Percentiles rank a stretch among this genome's conserved stretches.
Conservation (phyloP, 768 basidiomycete genomes). For the Leccinum pellstonianum region DNA sequence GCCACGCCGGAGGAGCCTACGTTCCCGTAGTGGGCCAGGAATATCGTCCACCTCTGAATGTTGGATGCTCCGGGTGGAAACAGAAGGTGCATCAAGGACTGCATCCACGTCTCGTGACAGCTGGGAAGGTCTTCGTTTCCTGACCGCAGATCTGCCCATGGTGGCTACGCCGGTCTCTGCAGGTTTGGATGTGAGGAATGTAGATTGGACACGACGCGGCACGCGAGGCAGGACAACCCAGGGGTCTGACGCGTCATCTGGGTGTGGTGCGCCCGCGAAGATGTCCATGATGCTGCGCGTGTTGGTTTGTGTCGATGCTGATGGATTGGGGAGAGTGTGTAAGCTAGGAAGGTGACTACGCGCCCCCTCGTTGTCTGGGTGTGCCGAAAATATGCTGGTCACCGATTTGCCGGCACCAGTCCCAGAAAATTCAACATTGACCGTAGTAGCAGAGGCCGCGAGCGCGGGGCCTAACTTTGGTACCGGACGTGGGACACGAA, state of each 20-base stretch:
- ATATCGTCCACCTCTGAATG: constrained; percentile 42
- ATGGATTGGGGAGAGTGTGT: constrained; percentile 13
- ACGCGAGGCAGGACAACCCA: constrained; percentile 68
- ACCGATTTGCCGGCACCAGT: constrained; percentile 58
- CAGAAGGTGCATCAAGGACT: constrained; percentile 57
- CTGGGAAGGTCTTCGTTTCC: constrained; percentile 22
- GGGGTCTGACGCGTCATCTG: constrained; percentile 48
- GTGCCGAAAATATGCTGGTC: constrained; percentile 40
- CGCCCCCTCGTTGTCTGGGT: constrained; percentile 22
- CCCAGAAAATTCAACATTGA: constrained; percentile 94
- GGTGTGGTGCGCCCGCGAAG: constrained; percentile 82
- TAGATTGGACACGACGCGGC: constrained; percentile 32
- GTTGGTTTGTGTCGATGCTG: constrained; percentile 15
- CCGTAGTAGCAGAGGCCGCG: constrained; percentile 85
- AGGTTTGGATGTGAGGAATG: constrained; percentile 23
- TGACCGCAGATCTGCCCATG: constrained; percentile 17
- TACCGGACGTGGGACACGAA: constrained; percentile 46
- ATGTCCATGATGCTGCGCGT: constrained; percentile 69
- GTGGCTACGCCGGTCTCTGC: constrained; percentile 11
- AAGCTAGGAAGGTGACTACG: constrained; percentile 11
- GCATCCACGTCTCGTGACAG: constrained; percentile 77
- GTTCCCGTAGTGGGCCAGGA: constrained; percentile 57
- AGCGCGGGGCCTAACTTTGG: constrained; percentile 85
- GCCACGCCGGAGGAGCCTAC: constrained; percentile 72
- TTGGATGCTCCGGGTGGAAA: constrained; percentile 23